A percentile compares a stretch with the other conserved stretches of the same genome.
These are phyloP conservation scores for Thalia dealbata DNA, from an alignment of 176 grass and related monocot genomes.

Conservation along the genomic window DNA sequence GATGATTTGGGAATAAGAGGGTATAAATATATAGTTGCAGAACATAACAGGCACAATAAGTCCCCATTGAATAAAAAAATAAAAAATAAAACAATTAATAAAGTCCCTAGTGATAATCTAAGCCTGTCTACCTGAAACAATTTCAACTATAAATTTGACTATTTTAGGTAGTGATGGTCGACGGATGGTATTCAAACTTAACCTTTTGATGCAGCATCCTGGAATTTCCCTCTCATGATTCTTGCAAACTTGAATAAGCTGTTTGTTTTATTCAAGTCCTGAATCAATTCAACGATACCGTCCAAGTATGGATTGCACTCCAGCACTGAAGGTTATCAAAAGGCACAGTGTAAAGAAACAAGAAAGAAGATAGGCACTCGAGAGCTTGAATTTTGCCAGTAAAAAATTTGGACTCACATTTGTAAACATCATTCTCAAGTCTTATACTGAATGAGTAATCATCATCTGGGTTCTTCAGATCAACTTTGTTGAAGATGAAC, in stretches of 20 bases:
- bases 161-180: neutral
- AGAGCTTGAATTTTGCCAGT: conserved; percentile 4
- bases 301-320: conserved; percentile 49
- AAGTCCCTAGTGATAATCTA: neutral
- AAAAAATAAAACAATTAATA: neutral
- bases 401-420: conserved; percentile 38
- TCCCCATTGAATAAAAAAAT: neutral
- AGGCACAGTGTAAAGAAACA: conserved; percentile 10
- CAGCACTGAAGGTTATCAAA: conserved; percentile 42
- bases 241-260: conserved; percentile 76
- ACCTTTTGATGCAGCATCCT: conserved; percentile 38
- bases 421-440: conserved; percentile 54
- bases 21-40: neutral
- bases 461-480: conserved; percentile 36
- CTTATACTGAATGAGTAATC: conserved; percentile 71
- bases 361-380: neutral
- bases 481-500: conserved; percentile 82
- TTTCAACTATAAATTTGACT: neutral
- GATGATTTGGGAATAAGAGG: neutral
- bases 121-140: conserved; percentile 2
- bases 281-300: conserved; percentile 47
- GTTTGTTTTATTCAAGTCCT: conserved; percentile 60
- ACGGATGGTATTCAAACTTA: neutral
- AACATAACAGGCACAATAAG: neutral
- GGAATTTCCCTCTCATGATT: conserved; percentile 73